phyloP scores from a whole-genome alignment of 1,284 basidiomycete genomes.

The Laetiporus sulphureus region DNA sequence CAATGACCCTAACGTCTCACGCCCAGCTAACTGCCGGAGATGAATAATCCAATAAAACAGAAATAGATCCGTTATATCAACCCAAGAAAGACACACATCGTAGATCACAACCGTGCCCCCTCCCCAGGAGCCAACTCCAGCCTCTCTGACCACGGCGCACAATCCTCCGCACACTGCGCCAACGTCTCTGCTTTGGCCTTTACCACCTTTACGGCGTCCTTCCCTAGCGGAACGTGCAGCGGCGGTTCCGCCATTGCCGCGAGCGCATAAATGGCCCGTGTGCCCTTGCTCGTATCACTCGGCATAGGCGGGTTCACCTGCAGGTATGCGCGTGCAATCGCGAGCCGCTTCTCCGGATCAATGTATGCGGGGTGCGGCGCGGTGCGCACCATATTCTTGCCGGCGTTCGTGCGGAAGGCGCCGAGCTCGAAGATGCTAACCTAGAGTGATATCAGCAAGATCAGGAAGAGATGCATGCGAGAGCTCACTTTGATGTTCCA shows the following conservation, averaged over 20 bases:
- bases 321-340: background rate
- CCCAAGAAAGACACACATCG: background rate
- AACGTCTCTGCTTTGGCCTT: conserved; percentile 5
- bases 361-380: conserved; percentile 13
- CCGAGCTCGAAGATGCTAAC: conserved; percentile 13
- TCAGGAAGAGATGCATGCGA: background rate
- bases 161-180: conserved; percentile 1
- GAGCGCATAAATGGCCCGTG: conserved; percentile 8
- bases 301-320: background rate
- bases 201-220: conserved; percentile 2
- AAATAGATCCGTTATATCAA: background rate
- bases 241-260: conserved; percentile 8
- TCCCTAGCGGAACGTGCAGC: conserved; percentile 9
- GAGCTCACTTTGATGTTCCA: conserved; percentile 36
- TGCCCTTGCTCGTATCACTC: conserved; percentile 8
- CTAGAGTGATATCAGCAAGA: conserved; percentile 3
- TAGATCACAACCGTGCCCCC: background rate
- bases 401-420: conserved; percentile 8
- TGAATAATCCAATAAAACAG: too few relatives aligned
- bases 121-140: conserved; percentile 1
- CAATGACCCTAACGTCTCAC: too few relatives aligned
- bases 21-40: too few relatives aligned
- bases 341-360: conserved; percentile 4
- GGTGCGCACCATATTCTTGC: conserved; percentile 2
- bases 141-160: conserved; percentile 11